A percentile compares a stretch with the other conserved stretches of the same genome.
phyloP scores from a whole-genome alignment of 2,329 filamentous ascomycete species.

The Paecilomyces sp. region DNA sequence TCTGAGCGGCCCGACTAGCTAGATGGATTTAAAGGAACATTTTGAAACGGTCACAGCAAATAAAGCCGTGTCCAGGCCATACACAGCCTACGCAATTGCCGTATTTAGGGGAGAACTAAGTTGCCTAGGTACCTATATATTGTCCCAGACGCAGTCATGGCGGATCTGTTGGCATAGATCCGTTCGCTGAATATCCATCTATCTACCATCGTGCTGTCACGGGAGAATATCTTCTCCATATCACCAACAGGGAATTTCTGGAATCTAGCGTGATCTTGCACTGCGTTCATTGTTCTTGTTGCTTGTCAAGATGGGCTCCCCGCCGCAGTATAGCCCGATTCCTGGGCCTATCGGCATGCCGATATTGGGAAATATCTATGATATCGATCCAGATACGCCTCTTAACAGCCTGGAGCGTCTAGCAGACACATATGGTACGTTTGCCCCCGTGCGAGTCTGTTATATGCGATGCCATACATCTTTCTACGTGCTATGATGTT shows the following conservation, averaged over 20 bases:
- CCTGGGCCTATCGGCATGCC: slow-evolving; percentile 59
- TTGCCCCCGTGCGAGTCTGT: slow-evolving; percentile 8
- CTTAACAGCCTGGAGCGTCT: slow-evolving; percentile 50
- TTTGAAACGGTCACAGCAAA: neutral
- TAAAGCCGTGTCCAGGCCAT: neutral
- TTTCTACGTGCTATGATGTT: neutral
- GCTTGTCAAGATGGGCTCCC: neutral
- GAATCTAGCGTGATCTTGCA: neutral
- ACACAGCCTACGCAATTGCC: neutral
- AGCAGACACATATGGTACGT: slow-evolving; percentile 58
- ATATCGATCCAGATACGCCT: slow-evolving; percentile 55
- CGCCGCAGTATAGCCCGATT: slow-evolving; percentile 31
- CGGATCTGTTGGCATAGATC: neutral
- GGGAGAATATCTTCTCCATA: neutral
- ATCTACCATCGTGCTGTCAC: neutral
- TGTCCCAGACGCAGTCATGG: neutral
- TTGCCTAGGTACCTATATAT: neutral
- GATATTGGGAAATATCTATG: slow-evolving; percentile 57
- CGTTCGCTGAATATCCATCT: neutral
- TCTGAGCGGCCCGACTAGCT: neutral
- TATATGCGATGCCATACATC: neutral
- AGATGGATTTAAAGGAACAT: neutral
- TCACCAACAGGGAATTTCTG: neutral
- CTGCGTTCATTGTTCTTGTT: neutral
- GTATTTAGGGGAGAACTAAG: neutral